These are phyloP conservation scores for Debaryomycetaceae sp. DNA, from an alignment of 1,139 yeast species.

Conservation along the genomic window DNA sequence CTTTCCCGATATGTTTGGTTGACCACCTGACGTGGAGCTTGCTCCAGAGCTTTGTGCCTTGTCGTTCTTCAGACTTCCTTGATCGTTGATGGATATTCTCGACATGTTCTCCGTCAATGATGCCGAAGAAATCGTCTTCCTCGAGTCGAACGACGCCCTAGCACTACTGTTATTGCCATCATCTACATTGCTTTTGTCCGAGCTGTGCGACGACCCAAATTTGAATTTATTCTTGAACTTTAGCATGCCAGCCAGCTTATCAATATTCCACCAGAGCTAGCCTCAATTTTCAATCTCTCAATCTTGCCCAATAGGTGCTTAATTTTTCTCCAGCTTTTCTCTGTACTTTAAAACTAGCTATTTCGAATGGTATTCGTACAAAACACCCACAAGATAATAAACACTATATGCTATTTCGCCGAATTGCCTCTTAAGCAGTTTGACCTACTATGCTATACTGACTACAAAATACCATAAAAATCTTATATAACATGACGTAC, in stretches of 20 bases:
- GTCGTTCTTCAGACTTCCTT: conserved; percentile 1
- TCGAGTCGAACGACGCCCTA: conserved; percentile 24
- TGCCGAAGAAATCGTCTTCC: conserved; percentile 22
- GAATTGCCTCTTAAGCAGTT: too few relatives aligned
- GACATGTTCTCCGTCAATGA: conserved; percentile 24
- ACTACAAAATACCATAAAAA: neutral
- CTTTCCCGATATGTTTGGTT: conserved; percentile 1
- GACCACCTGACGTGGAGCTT: neutral
- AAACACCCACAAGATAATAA: too few relatives aligned
- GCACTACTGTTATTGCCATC: conserved; percentile 11
- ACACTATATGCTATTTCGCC: too few relatives aligned
- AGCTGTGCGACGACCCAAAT: conserved; percentile 30
- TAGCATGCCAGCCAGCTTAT: conserved; percentile 21
- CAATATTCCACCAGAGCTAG: neutral
- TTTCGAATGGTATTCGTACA: too few relatives aligned
- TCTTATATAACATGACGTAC: neutral
- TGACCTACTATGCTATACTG: too few relatives aligned
- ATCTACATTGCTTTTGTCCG: conserved; percentile 7
- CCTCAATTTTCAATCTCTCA: too few relatives aligned
- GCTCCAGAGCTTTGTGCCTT: neutral
- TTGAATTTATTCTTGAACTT: conserved; percentile 47
- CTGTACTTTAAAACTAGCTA: too few relatives aligned
- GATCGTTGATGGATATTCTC: conserved; percentile 22
- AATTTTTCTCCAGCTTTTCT: too few relatives aligned
- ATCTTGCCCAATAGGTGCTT: too few relatives aligned